Evolutionary conservation across 306 rosid species (phyloP).

Genomic region (Acacia melanoxylon): DNA sequence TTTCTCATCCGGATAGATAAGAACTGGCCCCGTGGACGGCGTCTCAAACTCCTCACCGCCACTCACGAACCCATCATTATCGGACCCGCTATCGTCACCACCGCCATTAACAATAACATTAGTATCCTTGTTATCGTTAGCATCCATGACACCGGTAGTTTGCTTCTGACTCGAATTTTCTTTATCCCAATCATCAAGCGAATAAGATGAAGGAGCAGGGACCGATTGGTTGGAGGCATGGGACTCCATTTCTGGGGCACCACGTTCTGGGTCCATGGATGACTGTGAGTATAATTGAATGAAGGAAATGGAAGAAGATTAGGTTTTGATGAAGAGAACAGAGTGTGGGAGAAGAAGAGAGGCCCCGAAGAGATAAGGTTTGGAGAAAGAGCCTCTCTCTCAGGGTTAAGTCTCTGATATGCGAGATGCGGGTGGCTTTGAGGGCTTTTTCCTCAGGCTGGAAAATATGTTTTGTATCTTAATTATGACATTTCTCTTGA

Average conservation of each 20-base stretch:
- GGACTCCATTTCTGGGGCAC: not conserved
- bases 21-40: slow-evolving; percentile 42
- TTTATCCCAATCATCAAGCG: slow-evolving; percentile 20
- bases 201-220: slow-evolving; percentile 36
- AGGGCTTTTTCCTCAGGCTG: not conserved
- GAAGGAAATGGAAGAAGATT: not conserved
- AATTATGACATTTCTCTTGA: too few species aligned
- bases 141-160: not conserved
- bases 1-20: slow-evolving; percentile 26
- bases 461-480: not conserved
- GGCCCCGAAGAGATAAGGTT: slow-evolving; percentile 44
- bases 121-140: slow-evolving; percentile 12
- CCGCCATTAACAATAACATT: not conserved
- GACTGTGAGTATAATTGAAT: not conserved
- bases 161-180: slow-evolving; percentile 15
- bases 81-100: slow-evolving; percentile 46
- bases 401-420: not conserved
- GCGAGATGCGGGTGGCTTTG: not conserved
- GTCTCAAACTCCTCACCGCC: slow-evolving; percentile 63
- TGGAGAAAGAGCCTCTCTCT: not conserved
- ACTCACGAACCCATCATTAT: slow-evolving; percentile 62
- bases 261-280: slow-evolving; percentile 44
- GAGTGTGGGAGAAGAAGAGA: not conserved
- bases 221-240: slow-evolving; percentile 25
- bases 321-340: not conserved